Base-by-base conservation (phyloP, 345 rosid species). In the Microcos paniculata region DNA sequence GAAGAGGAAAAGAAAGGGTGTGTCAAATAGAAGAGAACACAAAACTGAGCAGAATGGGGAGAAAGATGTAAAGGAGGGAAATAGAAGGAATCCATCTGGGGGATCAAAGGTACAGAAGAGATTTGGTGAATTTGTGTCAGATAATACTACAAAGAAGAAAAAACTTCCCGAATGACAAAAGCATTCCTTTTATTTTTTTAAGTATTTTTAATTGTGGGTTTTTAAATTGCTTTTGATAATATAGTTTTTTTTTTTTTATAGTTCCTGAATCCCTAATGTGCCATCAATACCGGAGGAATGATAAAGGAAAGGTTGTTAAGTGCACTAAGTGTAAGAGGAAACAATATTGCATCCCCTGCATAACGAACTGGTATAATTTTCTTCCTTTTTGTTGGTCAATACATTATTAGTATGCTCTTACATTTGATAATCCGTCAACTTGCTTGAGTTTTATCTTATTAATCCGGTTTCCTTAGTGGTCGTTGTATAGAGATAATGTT, bases 211-310 rank as follows among this genome's bases (percentile, higher is more conserved):
- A 33, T 61, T 42, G 19, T 5, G 66, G 3, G 66, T 64, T 64
- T n/a, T 5, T 45, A 43, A 59, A 57, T 56, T 23, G 3, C 23
- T 56, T 28, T 23, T 23, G 23, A 4, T 15, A 2, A 10, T 15
- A 24, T n/a, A 53, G 6, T n/a, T 3, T 69, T 58, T 18, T 49
- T 16, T 73, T 24, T 18, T 15, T 18, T 14, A 2, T 73, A 45
- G 56, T 79, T 73, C 6, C 61, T 23, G 9, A 1, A 35, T 35
- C 40, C 40, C 6, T 33, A 48, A 87, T 77, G 86, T 90, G 94
- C 67, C 91, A 90, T 69, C 94, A 90, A 51, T 90, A 92, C 75
- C 83, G 87, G 70, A 66, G 88, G 59, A 85, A 76, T 61, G 91
- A 90, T 42, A 88, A 77, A 38, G 88, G 82, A 23, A 52, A 46